Evolutionary conservation across 805 yeast species (phyloP).

Genomic region (Yamadazyma endophytica): DNA sequence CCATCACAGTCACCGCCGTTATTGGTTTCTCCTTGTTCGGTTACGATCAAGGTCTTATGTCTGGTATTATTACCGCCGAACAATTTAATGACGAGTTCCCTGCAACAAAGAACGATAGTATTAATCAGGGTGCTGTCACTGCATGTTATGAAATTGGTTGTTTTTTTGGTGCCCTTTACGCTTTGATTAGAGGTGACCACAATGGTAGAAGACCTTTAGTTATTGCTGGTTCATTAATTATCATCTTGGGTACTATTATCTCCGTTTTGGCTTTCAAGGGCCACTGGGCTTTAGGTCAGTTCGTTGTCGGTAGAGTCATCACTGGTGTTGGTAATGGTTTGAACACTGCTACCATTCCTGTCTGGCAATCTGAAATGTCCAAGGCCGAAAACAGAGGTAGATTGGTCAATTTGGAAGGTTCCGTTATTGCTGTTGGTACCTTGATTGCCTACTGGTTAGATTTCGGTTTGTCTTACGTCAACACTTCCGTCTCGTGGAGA

Average conservation of each 20-base stretch:
- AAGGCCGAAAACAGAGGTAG: conserved; percentile 39
- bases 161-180: conserved; percentile 42
- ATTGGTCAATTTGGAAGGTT: conserved; percentile 40
- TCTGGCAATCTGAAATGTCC: conserved; percentile 46
- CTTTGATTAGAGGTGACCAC: conserved; percentile 35
- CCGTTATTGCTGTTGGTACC: conserved; percentile 64
- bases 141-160: conserved; percentile 63
- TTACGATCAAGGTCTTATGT: conserved; percentile 42
- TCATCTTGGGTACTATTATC: conserved; percentile 38
- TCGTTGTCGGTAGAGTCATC: conserved; percentile 55
- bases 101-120: conserved; percentile 33
- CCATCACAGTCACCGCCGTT: conserved; percentile 23
- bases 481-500: conserved; percentile 40
- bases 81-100: conserved; percentile 38
- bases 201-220: conserved; percentile 42
- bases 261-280: conserved; percentile 34
- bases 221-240: conserved; percentile 32
- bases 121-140: conserved; percentile 65
- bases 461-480: conserved; percentile 62
- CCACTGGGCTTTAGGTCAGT: conserved; percentile 60
- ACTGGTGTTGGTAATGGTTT: conserved; percentile 43
- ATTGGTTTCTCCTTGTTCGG: conserved; percentile 31
- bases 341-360: conserved; percentile 42
- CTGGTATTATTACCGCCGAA: conserved; percentile 37
- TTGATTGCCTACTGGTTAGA: conserved; percentile 66